Base-by-base conservation (phyloP, 2,329 filamentous ascomycete species). In the Zymoseptoria passerinii region DNA sequence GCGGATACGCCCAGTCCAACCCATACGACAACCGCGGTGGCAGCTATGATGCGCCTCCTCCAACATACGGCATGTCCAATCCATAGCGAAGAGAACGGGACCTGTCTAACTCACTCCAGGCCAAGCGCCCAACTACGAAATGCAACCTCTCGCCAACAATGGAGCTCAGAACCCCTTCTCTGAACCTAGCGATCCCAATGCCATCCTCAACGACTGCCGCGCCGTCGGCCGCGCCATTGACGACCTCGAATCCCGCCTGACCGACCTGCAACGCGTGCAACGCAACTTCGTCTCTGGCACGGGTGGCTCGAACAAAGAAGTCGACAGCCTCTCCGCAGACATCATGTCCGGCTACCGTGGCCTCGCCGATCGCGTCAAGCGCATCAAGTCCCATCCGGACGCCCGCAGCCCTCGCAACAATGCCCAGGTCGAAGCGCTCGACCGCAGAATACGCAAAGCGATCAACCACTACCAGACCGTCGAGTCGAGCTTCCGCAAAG, bases 321-420 rank as follows among this genome's bases (percentile, higher is more conserved):
- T 96, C 64, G 89, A 95, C 63, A 77, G 78, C 58, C 80, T 92
- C 58, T 87, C 85, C 65, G 81, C 86, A 50, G 86, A 92, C 64
- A 92, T 92, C 66, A 95, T 95, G 85, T 83, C 83, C 54, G 80
- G 86, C 56, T 96, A 95, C 79, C 86, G 89, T 62, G 83, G 81
- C 60, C 82, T 97, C 58, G 89, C 88, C 58, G 84, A 87, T 55
- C 87, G 89, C 55, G 85, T 96, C 65, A 89, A 88, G 75, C 80
- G 82, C 62, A 82, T 96, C 77, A 96, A 96, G 80, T 85, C 85
- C 65, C 86, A 87, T 67, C 68, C 86, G 48, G 90, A 92, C 60
- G 86, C 88, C 27, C 83, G 84, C 59, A 84, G 83, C 63, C 79
- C 85, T 50, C 85, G 85, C 70, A 94, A 95, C 74, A 81, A 83